Evolutionary conservation across 1,284 basidiomycete genomes (phyloP).

Genomic region (Apiotrichum akiyoshidainum): DNA sequence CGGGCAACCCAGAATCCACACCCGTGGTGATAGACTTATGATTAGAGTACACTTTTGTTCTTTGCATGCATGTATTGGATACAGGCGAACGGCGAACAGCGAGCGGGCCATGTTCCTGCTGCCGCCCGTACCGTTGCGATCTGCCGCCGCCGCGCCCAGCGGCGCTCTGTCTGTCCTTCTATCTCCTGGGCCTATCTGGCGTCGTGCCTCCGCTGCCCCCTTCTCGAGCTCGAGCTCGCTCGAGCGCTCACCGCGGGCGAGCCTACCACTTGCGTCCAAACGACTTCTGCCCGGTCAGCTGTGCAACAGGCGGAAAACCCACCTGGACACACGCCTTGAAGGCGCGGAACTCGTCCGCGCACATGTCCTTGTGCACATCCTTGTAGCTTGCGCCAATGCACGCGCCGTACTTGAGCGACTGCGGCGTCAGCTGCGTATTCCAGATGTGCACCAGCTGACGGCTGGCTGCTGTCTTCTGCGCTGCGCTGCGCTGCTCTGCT

Average conservation of each 20-base stretch:
- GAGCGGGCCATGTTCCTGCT: background rate
- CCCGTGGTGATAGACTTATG: slow-evolving; percentile 7
- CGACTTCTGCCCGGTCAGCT: slow-evolving; percentile 32
- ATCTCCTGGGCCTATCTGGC: background rate
- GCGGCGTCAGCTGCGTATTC: slow-evolving; percentile 3
- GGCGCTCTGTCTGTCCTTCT: background rate
- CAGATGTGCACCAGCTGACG: too few relatives aligned
- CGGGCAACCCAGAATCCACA: too few relatives aligned
- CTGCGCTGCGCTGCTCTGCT: background rate
- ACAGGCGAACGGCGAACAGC: background rate
- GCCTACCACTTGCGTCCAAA: slow-evolving; percentile 45
- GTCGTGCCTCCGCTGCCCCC: too few relatives aligned
- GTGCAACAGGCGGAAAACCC: too few relatives aligned
- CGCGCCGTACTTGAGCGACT: slow-evolving; percentile 52
- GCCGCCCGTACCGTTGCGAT: too few relatives aligned
- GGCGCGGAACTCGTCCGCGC: slow-evolving; percentile 50
- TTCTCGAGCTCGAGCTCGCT: too few relatives aligned
- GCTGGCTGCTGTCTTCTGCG: too few relatives aligned
- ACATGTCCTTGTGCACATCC: slow-evolving; percentile 52
- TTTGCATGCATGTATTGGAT: slow-evolving; percentile 2
- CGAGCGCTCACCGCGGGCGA: too few relatives aligned
- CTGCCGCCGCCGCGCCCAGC: too few relatives aligned
- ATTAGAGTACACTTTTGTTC: background rate
- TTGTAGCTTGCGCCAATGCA: slow-evolving; percentile 51
- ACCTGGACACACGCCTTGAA: slow-evolving; percentile 54